A percentile compares a stretch with the other conserved stretches of the same genome.
These are phyloP conservation scores for Mimosa bimucronata DNA, from an alignment of 306 rosid species.

Conservation along the genomic window DNA sequence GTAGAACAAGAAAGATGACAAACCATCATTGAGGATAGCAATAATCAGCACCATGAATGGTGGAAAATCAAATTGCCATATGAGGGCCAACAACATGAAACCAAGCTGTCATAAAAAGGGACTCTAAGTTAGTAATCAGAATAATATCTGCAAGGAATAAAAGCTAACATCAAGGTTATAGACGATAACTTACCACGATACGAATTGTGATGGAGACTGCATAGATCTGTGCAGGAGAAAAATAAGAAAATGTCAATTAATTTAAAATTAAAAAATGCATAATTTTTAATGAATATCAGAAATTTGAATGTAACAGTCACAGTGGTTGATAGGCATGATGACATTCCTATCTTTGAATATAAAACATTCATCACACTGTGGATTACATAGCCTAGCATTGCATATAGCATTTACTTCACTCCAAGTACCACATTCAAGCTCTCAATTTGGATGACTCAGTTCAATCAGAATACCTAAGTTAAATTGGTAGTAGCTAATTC, in stretches of 20 bases:
- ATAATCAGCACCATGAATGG: slow-evolving; percentile 92
- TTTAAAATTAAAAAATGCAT: not conserved
- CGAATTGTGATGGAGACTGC: slow-evolving; percentile 94
- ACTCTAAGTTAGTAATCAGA: slow-evolving; percentile 26
- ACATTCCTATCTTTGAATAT: too few relatives aligned
- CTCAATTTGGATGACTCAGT: not conserved
- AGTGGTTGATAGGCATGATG: too few relatives aligned
- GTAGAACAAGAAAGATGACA: slow-evolving; percentile 18
- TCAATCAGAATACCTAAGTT: slow-evolving; percentile 4
- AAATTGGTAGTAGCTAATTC: not conserved
- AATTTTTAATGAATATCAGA: not conserved
- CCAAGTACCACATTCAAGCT: slow-evolving; percentile 7
- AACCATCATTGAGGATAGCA: slow-evolving; percentile 89
- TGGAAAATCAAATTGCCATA: slow-evolving; percentile 90
- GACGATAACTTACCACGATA: slow-evolving; percentile 64
- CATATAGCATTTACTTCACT: not conserved
- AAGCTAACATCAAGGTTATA: not conserved
- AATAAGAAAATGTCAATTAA: not conserved
- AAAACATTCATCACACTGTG: too few relatives aligned
- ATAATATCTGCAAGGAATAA: slow-evolving; percentile 29
- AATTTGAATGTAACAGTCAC: not conserved
- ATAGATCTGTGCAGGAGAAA: slow-evolving; percentile 63
- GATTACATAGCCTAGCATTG: not conserved
- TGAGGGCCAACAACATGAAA: slow-evolving; percentile 86
- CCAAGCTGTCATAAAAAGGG: slow-evolving; percentile 65